These are phyloP conservation scores for Saccharomycopsis hybrid DNA, from an alignment of 1,139 yeast species.

Conservation along the genomic window DNA sequence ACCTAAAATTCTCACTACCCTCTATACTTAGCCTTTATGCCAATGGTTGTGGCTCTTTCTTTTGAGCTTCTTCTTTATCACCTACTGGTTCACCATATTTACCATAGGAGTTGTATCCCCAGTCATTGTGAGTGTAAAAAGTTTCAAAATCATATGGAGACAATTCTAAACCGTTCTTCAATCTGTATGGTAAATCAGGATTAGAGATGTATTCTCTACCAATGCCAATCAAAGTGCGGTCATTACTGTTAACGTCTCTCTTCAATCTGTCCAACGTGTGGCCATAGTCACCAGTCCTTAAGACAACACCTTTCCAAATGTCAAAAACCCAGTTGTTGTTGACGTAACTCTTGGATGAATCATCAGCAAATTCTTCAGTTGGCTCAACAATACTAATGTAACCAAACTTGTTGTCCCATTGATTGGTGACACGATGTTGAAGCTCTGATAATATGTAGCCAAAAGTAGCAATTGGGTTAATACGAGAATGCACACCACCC, in stretches of 20 bases:
- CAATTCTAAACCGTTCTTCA: constrained; percentile 30
- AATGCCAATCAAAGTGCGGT: constrained; percentile 37
- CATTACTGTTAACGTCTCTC: constrained; percentile 28
- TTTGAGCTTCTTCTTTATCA: constrained; percentile 1
- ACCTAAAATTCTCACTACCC: too few species aligned
- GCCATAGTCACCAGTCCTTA: constrained; percentile 33
- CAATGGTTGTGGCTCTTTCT: not conserved
- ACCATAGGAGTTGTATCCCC: constrained; percentile 14
- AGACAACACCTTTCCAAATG: constrained; percentile 35
- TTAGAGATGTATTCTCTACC: constrained; percentile 43
- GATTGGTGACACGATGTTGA: constrained; percentile 30
- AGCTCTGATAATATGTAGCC: constrained; percentile 34
- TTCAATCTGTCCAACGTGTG: constrained; percentile 10
- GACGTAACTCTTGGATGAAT: not conserved
- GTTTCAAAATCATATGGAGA: constrained; percentile 30
- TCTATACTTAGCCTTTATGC: too few species aligned
- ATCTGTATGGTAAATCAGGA: constrained; percentile 40
- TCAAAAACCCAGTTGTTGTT: constrained; percentile 24
- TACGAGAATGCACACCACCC: constrained; percentile 24
- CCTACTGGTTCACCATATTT: constrained; percentile 1
- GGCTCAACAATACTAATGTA: constrained; percentile 41
- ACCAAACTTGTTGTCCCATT: constrained; percentile 34
- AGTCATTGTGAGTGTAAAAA: constrained; percentile 33
- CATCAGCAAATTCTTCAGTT: constrained; percentile 22
- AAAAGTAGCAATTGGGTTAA: constrained; percentile 35